phyloP scores from a whole-genome alignment of 495 filamentous ascomycete genomes.

The Penicillium longicatenatum region DNA sequence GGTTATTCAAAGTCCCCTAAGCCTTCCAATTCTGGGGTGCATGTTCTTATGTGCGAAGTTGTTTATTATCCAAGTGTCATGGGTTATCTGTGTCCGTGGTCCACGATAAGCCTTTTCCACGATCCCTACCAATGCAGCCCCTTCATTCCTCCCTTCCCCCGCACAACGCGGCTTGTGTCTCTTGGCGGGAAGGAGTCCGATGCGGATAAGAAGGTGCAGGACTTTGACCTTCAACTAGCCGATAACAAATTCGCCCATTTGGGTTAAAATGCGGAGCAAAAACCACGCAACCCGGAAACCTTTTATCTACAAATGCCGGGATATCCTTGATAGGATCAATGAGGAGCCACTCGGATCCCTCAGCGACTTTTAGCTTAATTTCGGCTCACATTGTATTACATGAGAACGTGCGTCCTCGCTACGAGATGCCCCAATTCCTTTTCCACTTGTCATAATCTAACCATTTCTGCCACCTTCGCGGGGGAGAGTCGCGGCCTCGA shows the following conservation, averaged over 20 bases:
- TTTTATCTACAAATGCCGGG: neutral
- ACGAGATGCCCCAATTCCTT: conserved; percentile 1
- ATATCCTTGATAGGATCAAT: neutral
- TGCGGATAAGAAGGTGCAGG: neutral
- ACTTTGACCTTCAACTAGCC: neutral
- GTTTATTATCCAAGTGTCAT: neutral
- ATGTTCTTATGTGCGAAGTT: neutral
- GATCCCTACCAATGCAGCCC: conserved; percentile 7
- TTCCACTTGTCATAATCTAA: neutral
- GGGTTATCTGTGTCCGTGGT: neutral
- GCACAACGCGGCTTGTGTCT: conserved; percentile 3
- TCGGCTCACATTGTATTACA: neutral
- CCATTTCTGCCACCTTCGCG: neutral
- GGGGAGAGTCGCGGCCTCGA: neutral
- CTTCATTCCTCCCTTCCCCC: conserved; percentile 4
- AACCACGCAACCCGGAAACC: neutral
- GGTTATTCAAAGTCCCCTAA: neutral
- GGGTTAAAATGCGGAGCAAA: conserved; percentile 27
- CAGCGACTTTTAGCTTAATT: conserved; percentile 13
- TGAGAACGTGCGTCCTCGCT: neutral
- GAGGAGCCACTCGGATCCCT: conserved; percentile 12
- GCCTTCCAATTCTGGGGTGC: neutral
- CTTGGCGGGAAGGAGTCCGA: conserved; percentile 1
- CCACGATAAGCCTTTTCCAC: neutral
- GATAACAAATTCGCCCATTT: conserved; percentile 18